Conservation (phyloP, 2,329 filamentous ascomycete species). For the Cephalotrichum gorgonifer region DNA sequence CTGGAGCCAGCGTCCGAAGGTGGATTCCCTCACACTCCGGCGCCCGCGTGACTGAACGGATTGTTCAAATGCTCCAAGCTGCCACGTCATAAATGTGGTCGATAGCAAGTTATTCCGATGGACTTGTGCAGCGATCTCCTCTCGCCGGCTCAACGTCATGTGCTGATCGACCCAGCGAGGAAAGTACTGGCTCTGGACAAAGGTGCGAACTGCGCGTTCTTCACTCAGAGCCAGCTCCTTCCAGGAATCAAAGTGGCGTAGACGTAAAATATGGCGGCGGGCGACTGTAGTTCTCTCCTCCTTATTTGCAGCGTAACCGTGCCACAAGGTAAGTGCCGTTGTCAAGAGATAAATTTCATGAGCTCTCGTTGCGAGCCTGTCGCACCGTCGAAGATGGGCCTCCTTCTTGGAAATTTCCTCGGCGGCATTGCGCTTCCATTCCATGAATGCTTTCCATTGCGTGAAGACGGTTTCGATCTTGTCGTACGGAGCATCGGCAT, state of each 20-base stretch:
- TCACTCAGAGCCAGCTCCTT: slow-evolving; percentile 7
- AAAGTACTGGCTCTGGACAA: neutral
- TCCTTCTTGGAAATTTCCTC: slow-evolving; percentile 6
- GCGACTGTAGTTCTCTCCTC: slow-evolving; percentile 57
- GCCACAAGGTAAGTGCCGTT: slow-evolving; percentile 42
- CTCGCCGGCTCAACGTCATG: neutral
- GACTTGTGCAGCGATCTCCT: neutral
- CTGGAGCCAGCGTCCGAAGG: neutral
- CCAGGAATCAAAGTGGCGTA: slow-evolving; percentile 20
- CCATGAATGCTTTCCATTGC: neutral
- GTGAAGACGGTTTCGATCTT: neutral
- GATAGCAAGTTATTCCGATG: neutral
- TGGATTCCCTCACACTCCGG: neutral
- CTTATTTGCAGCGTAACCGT: slow-evolving; percentile 52
- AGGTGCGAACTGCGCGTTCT: neutral
- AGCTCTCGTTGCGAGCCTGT: slow-evolving; percentile 40
- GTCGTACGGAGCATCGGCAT: neutral
- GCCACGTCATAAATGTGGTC: neutral
- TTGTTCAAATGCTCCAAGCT: neutral
- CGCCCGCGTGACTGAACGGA: neutral
- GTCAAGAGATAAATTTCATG: slow-evolving; percentile 55
- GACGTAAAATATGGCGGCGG: slow-evolving; percentile 58
- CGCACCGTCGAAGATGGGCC: slow-evolving; percentile 6
- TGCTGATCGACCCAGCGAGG: neutral
- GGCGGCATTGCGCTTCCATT: neutral